Base-by-base conservation (phyloP, 2,329 filamentous ascomycete genomes). In the Myotisia sp. region DNA sequence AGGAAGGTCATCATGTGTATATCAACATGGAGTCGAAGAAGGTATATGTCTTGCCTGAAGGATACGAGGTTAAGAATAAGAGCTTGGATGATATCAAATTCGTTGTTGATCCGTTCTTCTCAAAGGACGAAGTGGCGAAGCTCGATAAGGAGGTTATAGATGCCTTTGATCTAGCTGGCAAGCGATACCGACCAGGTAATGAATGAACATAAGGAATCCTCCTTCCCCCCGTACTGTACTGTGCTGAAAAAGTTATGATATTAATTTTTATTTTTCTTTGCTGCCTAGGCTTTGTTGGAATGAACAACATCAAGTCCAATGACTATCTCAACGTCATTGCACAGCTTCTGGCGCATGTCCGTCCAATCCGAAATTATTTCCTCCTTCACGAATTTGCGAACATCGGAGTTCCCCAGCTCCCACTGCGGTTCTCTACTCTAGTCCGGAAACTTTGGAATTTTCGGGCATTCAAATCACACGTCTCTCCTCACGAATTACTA, bases 241-340 rank as follows among this genome's bases (percentile, higher is more conserved):
- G 23, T 18, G 12, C 21, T 16, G 21, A 34, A 6, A 8, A 5
- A 10, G 20, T 26, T 17, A 19, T 21, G 3, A 5, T 9, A 3
- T 14, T 28, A 16, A 19, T n/a, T n/a, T n/a, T n/a, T n/a, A n/a
- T n/a, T n/a, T 19, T 23, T 16, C 13, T 36, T 29, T 19, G 23
- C 16, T 37, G n/a, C 32, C 16, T 35, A 63, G 62, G 90, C 4
- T 98, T 86, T 54, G 84, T 98, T 41, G 90, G 90, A 45, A 92
- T 98, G 82, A 98, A 98, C 68, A 98, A 98, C 61, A 94, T 98
- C 68, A 98, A 98, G 59, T 84, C 90, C 38, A 98, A 98, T 61
- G 90, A 98, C 64, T 98, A 98, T 62, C 71, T 95, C 52, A 98
- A 98, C 53, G 87, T 93, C 17, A 73, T 94, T 3, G 79, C 92